These are phyloP conservation scores for Claviceps spartinae DNA, from an alignment of 2,329 filamentous ascomycete species.

Conservation along the genomic window DNA sequence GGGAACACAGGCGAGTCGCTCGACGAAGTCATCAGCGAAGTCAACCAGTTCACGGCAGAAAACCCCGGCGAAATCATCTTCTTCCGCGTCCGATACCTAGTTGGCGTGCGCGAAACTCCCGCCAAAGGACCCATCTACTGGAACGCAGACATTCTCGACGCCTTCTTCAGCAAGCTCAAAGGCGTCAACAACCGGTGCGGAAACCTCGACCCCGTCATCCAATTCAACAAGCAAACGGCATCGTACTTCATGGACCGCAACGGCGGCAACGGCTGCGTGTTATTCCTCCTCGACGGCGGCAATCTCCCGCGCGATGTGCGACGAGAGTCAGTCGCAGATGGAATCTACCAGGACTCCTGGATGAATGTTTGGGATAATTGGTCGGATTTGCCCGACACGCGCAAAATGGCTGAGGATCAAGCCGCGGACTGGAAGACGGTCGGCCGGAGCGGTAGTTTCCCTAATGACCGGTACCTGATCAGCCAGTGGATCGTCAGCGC, in stretches of 20 bases:
- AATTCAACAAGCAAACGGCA: conserved; percentile 15
- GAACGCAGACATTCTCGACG: conserved; percentile 23
- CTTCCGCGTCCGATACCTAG: conserved; percentile 29
- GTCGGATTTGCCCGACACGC: conserved; percentile 16
- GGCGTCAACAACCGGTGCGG: conserved; percentile 26
- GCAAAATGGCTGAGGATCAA: conserved; percentile 12
- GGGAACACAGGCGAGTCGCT: conserved; percentile 33
- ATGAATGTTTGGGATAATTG: conserved; percentile 17
- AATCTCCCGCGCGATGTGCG: conserved; percentile 11
- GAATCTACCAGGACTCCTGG: conserved; percentile 16
- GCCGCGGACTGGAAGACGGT: conserved; percentile 12
- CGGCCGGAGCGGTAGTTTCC: conserved; percentile 7
- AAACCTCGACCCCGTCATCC: conserved; percentile 11
- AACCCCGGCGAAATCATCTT: conserved; percentile 32
- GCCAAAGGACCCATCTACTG: conserved; percentile 18
- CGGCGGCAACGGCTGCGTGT: conserved; percentile 19
- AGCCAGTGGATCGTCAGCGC: conserved; percentile 20
- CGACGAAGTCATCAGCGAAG: conserved; percentile 26
- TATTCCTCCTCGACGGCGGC: conserved; percentile 15
- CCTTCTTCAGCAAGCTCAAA: conserved; percentile 28
- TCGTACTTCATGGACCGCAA: conserved; percentile 20
- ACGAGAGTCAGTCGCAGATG: conserved; percentile 13
- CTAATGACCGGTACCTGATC: conserved; percentile 16
- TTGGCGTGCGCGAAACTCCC: conserved; percentile 24
- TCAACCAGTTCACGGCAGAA: conserved; percentile 31